Percentiles rank a stretch among this genome's conserved stretches.
phyloP scores from a whole-genome alignment of 352 stramenopile genomes.

The Pythium guiyangense region DNA sequence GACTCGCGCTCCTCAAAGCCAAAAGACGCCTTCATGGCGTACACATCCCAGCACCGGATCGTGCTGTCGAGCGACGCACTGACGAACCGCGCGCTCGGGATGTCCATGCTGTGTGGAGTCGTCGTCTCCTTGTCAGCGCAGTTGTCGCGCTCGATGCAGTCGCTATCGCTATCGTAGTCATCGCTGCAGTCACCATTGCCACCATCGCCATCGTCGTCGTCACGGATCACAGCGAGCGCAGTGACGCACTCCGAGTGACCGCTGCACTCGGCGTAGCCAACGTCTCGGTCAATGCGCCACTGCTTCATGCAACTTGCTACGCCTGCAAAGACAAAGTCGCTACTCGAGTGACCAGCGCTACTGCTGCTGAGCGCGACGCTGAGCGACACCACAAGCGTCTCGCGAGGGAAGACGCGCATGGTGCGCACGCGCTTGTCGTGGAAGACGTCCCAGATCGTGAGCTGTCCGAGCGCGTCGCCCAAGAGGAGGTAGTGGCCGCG shows the following conservation, averaged over 20 bases:
- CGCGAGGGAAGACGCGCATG: conserved; percentile 21
- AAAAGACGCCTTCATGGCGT: conserved; percentile 56
- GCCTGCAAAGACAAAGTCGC: conserved; percentile 44
- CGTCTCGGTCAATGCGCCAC: conserved; percentile 55
- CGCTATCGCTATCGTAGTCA: conserved; percentile 15
- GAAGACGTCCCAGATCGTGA: conserved; percentile 67
- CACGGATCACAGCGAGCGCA: conserved; percentile 30
- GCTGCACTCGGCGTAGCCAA: conserved; percentile 48
- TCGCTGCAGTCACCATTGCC: conserved; percentile 4
- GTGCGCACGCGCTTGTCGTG: conserved; percentile 55
- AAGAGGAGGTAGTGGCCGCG: conserved; percentile 46
- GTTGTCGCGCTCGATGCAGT: not conserved
- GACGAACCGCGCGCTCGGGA: conserved; percentile 40
- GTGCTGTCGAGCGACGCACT: conserved; percentile 65
- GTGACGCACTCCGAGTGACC: conserved; percentile 52
- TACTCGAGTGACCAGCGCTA: not conserved
- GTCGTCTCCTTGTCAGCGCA: no score
- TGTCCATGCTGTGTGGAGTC: no score
- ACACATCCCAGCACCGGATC: conserved; percentile 74
- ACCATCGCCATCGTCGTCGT: conserved; percentile 9
- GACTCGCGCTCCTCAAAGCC: conserved; percentile 62
- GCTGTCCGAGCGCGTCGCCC: conserved; percentile 35
- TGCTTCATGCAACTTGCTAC: conserved; percentile 44
- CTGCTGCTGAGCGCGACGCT: conserved; percentile 1
- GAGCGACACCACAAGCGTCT: conserved; percentile 14